Evolutionary conservation across 2,329 filamentous ascomycete genomes (phyloP).

Genomic region (Nannizziopsis arthrosporioides): DNA sequence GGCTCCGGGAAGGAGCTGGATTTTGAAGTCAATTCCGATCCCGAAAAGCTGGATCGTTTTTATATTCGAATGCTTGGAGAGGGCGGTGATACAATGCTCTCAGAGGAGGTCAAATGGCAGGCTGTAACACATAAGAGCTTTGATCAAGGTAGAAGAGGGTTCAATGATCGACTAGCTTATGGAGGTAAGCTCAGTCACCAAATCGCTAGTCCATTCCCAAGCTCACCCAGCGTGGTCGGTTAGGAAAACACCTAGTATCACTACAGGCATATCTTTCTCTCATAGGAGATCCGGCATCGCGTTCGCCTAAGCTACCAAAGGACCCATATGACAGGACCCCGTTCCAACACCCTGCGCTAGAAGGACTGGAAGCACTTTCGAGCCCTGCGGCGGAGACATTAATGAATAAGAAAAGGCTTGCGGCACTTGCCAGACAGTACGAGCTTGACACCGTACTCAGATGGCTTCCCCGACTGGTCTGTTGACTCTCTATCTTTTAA

Average conservation of each 20-base stretch:
- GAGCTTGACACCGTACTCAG: conserved; percentile 64
- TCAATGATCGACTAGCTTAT: conserved; percentile 86
- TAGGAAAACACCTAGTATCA: conserved; percentile 53
- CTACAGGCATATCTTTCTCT: conserved; percentile 55
- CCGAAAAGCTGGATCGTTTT: conserved; percentile 60
- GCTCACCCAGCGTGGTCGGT: background rate
- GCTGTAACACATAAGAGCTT: conserved; percentile 97
- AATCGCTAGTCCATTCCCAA: background rate
- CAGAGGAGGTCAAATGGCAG: conserved; percentile 91
- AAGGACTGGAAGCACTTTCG: conserved; percentile 62
- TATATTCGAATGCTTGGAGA: conserved; percentile 66
- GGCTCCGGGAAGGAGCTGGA: conserved; percentile 25
- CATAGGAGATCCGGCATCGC: conserved; percentile 36
- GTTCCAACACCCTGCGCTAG: conserved; percentile 58
- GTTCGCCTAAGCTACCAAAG: conserved; percentile 23
- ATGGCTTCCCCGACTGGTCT: conserved; percentile 78
- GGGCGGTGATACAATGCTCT: conserved; percentile 59
- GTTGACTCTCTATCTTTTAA: conserved; percentile 19
- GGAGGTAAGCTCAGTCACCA: conserved; percentile 49
- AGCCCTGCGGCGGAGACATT: conserved; percentile 48
- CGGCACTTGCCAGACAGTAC: conserved; percentile 55
- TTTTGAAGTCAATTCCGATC: conserved; percentile 64
- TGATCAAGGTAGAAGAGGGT: conserved; percentile 84
- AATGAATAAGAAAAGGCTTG: conserved; percentile 54
- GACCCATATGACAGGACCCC: conserved; percentile 50